A percentile compares a stretch with the other conserved stretches of the same genome.
Conservation (phyloP, 805 yeast genomes). For the Metschnikowia dekortorum region DNA sequence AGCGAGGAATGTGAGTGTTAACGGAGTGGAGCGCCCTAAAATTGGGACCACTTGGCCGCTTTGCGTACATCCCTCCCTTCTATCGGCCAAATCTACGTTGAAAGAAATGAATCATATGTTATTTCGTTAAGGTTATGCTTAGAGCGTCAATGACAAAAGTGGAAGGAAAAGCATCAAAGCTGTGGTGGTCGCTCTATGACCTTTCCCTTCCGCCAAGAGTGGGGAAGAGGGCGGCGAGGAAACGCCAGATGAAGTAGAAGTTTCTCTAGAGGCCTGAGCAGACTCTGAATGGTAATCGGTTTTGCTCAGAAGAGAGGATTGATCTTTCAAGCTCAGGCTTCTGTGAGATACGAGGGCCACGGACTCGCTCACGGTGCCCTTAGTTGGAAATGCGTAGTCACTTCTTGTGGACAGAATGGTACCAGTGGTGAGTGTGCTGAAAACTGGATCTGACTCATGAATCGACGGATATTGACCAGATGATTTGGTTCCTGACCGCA, state of each 20-base stretch:
- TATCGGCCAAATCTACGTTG: too few species aligned
- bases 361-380: too few species aligned
- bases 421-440: too few species aligned
- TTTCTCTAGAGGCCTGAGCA: neutral
- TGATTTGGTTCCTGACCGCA: neutral
- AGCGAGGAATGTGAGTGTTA: too few species aligned
- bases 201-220: neutral
- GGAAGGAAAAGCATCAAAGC: neutral
- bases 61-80: too few species aligned
- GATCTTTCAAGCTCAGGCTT: neutral
- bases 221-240: neutral
- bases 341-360: neutral
- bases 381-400: neutral
- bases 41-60: too few species aligned
- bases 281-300: neutral
- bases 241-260: neutral
- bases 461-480: neutral
- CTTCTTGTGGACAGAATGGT: neutral
- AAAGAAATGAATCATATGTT: neutral
- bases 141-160: neutral
- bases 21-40: too few species aligned
- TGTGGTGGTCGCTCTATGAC: neutral
- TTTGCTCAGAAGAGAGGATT: neutral
- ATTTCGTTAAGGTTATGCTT: neutral
- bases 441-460: neutral